Evolutionary conservation across 352 stramenopile genomes (phyloP).

Genomic region (Plasmopara viticola): DNA sequence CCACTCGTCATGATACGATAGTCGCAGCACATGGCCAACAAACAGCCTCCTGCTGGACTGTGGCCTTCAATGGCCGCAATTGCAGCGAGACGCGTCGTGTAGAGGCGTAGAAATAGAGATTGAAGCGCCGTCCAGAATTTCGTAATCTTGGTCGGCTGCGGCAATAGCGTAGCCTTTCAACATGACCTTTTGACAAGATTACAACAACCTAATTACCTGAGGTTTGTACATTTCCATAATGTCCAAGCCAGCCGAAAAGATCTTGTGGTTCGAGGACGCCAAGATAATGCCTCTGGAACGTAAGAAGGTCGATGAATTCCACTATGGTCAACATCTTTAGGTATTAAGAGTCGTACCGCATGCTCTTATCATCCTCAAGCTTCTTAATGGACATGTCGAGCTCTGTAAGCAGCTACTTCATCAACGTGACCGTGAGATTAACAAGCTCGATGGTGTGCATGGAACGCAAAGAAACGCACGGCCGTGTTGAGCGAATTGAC

Average conservation of each 20-base stretch:
- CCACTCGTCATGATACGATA: constrained; percentile 90
- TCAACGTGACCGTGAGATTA: background rate
- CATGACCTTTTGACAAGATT: background rate
- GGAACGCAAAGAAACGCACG: constrained; percentile 17
- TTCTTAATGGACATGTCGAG: constrained; percentile 63
- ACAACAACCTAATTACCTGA: constrained; percentile 23
- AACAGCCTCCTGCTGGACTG: constrained; percentile 89
- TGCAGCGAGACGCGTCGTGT: constrained; percentile 83
- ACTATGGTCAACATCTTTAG: background rate
- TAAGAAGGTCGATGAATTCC: constrained; percentile 1
- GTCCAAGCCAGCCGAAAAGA: constrained; percentile 92
- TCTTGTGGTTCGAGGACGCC: constrained; percentile 60
- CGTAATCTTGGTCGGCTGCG: constrained; percentile 44
- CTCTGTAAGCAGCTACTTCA: constrained; percentile 52
- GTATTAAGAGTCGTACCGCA: constrained; percentile 35
- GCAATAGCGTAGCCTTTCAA: background rate
- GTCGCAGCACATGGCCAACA: constrained; percentile 92
- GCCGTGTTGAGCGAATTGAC: constrained; percentile 79
- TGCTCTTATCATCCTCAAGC: constrained; percentile 65
- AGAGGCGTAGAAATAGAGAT: constrained; percentile 90
- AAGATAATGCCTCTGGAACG: constrained; percentile 61
- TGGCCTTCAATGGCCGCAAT: constrained; percentile 90
- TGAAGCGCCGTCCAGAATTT: constrained; percentile 92
- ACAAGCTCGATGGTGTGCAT: too few species aligned
- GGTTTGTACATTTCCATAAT: constrained; percentile 91